phyloP scores from a whole-genome alignment of 1,139 yeast species.

The Meyerozyma smithsonii region DNA sequence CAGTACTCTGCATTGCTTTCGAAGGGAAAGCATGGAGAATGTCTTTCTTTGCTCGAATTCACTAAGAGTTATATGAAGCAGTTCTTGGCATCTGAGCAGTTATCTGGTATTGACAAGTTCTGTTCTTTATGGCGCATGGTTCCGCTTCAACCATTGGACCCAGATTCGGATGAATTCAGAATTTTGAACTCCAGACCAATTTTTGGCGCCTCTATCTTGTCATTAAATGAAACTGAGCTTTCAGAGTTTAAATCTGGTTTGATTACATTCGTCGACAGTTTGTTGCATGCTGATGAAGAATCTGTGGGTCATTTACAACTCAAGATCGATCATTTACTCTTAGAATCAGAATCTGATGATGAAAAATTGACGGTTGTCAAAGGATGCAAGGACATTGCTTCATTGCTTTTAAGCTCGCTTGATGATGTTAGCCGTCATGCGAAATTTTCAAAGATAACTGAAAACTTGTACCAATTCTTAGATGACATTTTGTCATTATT shows the following conservation, averaged over 20 bases:
- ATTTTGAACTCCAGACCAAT: constrained; percentile 51
- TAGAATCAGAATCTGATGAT: constrained; percentile 39
- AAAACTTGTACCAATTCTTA: constrained; percentile 43
- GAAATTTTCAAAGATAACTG: constrained; percentile 17
- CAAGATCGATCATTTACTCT: constrained; percentile 52
- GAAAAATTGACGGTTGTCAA: constrained; percentile 24
- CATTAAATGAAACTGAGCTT: constrained; percentile 48
- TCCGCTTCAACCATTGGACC: constrained; percentile 37
- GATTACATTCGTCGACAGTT: constrained; percentile 48
- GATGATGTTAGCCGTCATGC: constrained; percentile 23
- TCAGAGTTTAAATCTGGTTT: constrained; percentile 45
- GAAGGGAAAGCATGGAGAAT: constrained; percentile 60
- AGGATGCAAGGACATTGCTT: constrained; percentile 41
- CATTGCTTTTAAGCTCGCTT: constrained; percentile 32
- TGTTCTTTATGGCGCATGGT: constrained; percentile 50
- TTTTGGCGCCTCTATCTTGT: constrained; percentile 57
- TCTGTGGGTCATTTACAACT: constrained; percentile 45
- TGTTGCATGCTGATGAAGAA: constrained; percentile 40
- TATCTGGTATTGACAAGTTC: constrained; percentile 53
- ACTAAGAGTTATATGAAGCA: constrained; percentile 61
- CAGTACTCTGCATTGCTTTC: constrained; percentile 56
- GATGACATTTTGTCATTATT: constrained; percentile 61
- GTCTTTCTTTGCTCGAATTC: constrained; percentile 66
- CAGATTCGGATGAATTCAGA: constrained; percentile 32
- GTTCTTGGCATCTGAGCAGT: constrained; percentile 66